A percentile compares a stretch with the other conserved stretches of the same genome.
These are phyloP conservation scores for Neurospora tetraspora DNA, from an alignment of 495 filamentous ascomycete genomes.

Conservation along the genomic window DNA sequence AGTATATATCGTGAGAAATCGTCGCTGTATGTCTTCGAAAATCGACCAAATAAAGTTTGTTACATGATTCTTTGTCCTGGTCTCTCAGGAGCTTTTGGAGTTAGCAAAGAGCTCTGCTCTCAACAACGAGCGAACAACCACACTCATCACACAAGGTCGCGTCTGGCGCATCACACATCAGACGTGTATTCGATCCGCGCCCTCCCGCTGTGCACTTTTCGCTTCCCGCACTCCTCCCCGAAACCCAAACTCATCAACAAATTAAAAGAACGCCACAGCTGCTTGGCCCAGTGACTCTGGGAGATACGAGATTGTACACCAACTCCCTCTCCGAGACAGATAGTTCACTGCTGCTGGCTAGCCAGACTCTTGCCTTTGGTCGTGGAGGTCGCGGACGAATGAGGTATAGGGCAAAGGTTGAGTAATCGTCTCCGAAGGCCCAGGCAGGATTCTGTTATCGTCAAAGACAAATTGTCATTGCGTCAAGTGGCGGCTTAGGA, in stretches of 20 bases:
- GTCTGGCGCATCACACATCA: background rate
- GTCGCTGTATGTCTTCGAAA: background rate
- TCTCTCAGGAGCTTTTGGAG: background rate
- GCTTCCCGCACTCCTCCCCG: background rate
- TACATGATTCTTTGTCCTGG: background rate
- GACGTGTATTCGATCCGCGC: background rate
- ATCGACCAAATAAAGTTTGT: background rate
- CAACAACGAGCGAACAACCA: background rate
- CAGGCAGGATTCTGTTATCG: background rate
- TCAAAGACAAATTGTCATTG: background rate
- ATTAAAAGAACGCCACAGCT: background rate
- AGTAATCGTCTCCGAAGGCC: background rate
- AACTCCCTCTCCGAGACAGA: background rate
- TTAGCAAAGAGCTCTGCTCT: background rate
- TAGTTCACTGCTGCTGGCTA: background rate
- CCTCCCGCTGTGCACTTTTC: background rate
- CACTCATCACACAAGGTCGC: background rate
- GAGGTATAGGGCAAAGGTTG: background rate
- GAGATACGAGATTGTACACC: background rate
- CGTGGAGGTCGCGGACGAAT: background rate
- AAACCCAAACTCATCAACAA: background rate
- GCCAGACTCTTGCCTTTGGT: background rate
- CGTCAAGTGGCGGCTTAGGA: background rate
- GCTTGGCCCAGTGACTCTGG: background rate
- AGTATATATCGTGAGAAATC: background rate